Base-by-base conservation (phyloP, 1,139 yeast species). In the Magnusiomyces ingens region DNA sequence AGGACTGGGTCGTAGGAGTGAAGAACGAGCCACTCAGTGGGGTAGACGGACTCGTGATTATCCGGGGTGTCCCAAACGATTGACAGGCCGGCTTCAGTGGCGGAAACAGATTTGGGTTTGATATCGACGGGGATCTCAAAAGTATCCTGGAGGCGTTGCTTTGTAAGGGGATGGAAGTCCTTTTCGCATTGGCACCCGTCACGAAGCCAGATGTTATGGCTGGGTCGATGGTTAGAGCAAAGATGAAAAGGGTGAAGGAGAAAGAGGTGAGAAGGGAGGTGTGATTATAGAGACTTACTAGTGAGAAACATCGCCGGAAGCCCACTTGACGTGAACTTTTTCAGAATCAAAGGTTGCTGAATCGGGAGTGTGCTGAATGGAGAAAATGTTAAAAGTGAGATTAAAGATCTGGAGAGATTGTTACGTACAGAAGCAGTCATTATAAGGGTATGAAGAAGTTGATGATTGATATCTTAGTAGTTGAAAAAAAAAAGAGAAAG, bases 161-260 rank as follows among this genome's bases (percentile, higher is more conserved):
- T 81, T 26, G 91, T 85, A 51, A 71, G 67, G 2, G 76, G 71
- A 62, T 80, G 84, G 68, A 75, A 81, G 67, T 89, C 83, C 26
- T 73, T 62, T n/a, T 71, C 68, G 61, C 89, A 83, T 56, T 78
- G 85, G 63, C 91, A 85, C 61, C 80, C 78, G 66, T 85, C 93
- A 51, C 91, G 71, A 35, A 85, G 72, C 90, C 90, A 84, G 53
- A 84, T 73, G 65, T 76, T 67, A 65, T 82, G 85, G 55, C 64
- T 63, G 29, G 36, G 15, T 44, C 45, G 52, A 53, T 38, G 32
- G 43, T 13, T 18, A 36, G 19, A 21, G 35, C 6, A 13, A 26
- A 21, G 21, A 15, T 15, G 10, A 45, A 17, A 19, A 15, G 21
- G 3, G 12, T 41, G 15, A 10, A 8, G 18, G 4, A 18, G 26